These are phyloP conservation scores for Ettlia oleoabundans DNA, from an alignment of 139 green algal species.

Conservation along the genomic window DNA sequence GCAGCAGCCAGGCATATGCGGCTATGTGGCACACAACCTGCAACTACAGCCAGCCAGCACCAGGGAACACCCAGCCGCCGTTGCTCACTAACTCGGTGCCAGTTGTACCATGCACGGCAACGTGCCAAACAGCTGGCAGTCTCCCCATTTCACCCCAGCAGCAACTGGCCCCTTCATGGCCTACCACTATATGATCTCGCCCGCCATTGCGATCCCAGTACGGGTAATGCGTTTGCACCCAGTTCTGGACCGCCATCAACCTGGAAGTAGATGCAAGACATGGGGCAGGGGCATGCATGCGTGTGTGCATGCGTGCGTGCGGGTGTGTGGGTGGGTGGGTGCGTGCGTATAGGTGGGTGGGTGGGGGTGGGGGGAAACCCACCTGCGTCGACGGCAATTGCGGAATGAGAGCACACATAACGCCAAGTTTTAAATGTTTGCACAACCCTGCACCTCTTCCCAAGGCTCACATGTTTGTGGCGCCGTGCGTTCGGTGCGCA, in stretches of 20 bases:
- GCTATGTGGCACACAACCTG: neutral
- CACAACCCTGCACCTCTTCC: neutral
- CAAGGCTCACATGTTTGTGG: slow-evolving; percentile 13
- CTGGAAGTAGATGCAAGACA: neutral
- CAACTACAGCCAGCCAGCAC: neutral
- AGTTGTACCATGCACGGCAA: neutral
- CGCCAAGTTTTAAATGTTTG: neutral
- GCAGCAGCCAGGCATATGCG: neutral
- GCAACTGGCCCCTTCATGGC: neutral
- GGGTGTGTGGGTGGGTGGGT: neutral
- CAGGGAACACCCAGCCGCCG: too few relatives aligned
- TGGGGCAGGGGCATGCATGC: neutral
- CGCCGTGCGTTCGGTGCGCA: neutral
- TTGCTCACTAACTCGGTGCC: neutral
- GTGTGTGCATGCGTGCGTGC: too few relatives aligned
- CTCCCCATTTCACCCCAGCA: neutral
- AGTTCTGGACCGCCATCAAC: slow-evolving; percentile 46
- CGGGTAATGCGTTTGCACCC: slow-evolving; percentile 46
- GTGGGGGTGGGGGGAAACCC: neutral
- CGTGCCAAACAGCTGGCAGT: neutral
- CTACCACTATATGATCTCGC: slow-evolving; percentile 66
- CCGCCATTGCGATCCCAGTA: slow-evolving; percentile 68
- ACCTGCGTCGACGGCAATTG: neutral
- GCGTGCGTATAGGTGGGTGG: neutral
- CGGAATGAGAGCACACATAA: neutral